A percentile compares a stretch with the other conserved stretches of the same genome.
Conservation (phyloP, 345 rosid genomes). For the Schrenkiella parvula region DNA sequence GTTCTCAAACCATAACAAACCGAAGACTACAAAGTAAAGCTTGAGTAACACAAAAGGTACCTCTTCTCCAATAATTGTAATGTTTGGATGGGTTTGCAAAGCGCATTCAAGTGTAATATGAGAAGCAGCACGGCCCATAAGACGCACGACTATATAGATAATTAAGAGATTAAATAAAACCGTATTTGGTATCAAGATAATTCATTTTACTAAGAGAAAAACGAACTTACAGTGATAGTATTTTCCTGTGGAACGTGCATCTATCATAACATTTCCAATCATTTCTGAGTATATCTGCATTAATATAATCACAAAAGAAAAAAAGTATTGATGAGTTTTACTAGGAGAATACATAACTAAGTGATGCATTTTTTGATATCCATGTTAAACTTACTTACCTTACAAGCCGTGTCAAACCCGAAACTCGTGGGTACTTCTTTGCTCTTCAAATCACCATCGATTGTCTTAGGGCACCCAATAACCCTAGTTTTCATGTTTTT, state of each 20-base stretch:
- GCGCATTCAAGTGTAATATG: conserved; percentile 98
- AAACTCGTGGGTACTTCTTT: conserved; percentile 95
- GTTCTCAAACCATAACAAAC: conserved; percentile 11
- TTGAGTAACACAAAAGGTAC: conserved; percentile 24
- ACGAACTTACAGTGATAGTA: conserved; percentile 83
- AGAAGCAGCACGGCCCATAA: conserved; percentile 99
- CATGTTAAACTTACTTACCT: conserved; percentile 39
- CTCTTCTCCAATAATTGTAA: conserved; percentile 97
- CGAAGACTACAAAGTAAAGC: background rate
- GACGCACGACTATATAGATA: conserved; percentile 77
- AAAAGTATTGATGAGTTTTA: background rate
- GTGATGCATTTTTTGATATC: background rate
- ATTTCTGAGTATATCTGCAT: conserved; percentile 90
- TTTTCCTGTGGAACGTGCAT: conserved; percentile 97
- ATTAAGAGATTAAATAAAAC: background rate
- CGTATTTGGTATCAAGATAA: background rate
- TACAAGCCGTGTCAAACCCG: conserved; percentile 98
- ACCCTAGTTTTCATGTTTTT: conserved; percentile 80
- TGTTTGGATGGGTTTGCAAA: conserved; percentile 93
- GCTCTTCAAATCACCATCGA: conserved; percentile 94
- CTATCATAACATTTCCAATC: conserved; percentile 99
- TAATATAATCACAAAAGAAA: background rate
- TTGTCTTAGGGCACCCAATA: conserved; percentile 96
- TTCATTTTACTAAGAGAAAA: background rate
- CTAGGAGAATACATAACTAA: background rate